Evolutionary conservation across 1,284 basidiomycete genomes (phyloP).

Genomic region (Calocybe gambosa): DNA sequence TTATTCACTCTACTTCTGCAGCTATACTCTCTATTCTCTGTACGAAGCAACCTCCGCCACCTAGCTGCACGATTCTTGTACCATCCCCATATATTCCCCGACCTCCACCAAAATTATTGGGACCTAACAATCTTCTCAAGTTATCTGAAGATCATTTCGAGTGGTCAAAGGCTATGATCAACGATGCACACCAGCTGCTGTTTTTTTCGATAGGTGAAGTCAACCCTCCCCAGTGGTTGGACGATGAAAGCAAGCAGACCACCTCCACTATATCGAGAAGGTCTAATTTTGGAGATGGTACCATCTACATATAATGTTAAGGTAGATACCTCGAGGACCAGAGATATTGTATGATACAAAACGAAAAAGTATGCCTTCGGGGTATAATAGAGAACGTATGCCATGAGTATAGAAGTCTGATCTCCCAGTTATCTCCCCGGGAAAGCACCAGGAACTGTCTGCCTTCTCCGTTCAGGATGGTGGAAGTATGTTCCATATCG

Average conservation of each 20-base stretch:
- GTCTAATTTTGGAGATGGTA: slow-evolving; percentile 39
- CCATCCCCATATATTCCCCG: slow-evolving; percentile 41
- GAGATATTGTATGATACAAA: neutral
- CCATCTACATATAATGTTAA: slow-evolving; percentile 48
- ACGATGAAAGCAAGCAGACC: slow-evolving; percentile 2
- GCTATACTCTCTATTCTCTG: slow-evolving; percentile 39
- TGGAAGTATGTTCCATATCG: slow-evolving; percentile 69
- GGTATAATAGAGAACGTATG: too few relatives aligned
- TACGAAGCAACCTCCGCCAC: slow-evolving; percentile 9
- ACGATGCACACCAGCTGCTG: slow-evolving; percentile 30
- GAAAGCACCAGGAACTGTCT: slow-evolving; percentile 49
- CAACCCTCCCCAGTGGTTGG: slow-evolving; percentile 10
- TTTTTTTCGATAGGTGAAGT: slow-evolving; percentile 26
- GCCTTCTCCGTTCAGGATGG: slow-evolving; percentile 63
- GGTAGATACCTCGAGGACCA: neutral
- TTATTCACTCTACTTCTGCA: slow-evolving; percentile 51
- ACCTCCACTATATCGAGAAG: slow-evolving; percentile 11
- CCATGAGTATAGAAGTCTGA: too few relatives aligned
- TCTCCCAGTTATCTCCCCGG: slow-evolving; percentile 19
- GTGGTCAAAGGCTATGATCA: slow-evolving; percentile 33
- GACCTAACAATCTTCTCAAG: slow-evolving; percentile 23
- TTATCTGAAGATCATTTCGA: slow-evolving; percentile 24
- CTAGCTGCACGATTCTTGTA: slow-evolving; percentile 37
- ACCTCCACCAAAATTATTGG: slow-evolving; percentile 33
- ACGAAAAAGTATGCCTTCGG: neutral